Evolutionary conservation across 192 early-diverging fungal species (phyloP).

Genomic region (Coemansia sp.): DNA sequence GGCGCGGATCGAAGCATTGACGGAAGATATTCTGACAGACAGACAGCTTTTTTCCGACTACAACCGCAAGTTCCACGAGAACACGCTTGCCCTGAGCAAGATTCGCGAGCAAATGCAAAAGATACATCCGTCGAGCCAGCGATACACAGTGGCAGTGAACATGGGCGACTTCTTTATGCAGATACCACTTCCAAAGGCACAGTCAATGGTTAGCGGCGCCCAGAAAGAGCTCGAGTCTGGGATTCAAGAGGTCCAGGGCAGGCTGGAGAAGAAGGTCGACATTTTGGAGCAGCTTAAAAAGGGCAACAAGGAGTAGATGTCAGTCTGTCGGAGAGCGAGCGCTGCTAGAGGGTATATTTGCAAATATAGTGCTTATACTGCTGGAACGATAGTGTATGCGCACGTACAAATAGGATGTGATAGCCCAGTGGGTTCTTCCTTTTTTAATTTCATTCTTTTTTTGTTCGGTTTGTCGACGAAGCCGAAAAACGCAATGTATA

Average conservation of each 20-base stretch:
- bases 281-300: slow-evolving; percentile 30
- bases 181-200: slow-evolving; percentile 33
- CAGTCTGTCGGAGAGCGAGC: background rate
- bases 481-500: no score
- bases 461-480: no score
- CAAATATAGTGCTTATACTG: no score
- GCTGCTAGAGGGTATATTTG: no score
- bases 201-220: slow-evolving; percentile 32
- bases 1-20: slow-evolving; percentile 32
- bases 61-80: slow-evolving; percentile 39
- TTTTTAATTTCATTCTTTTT: no score
- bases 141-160: slow-evolving; percentile 36
- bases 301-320: background rate
- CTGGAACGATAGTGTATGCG: no score
- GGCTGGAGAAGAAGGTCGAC: slow-evolving; percentile 35
- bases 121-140: slow-evolving; percentile 18
- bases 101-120: slow-evolving; percentile 22
- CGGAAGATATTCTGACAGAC: slow-evolving; percentile 49
- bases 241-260: slow-evolving; percentile 36
- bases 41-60: slow-evolving; percentile 42
- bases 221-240: slow-evolving; percentile 43
- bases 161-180: slow-evolving; percentile 54
- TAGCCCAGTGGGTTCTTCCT: no score
- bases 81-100: slow-evolving; percentile 34
- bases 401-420: no score